Conservation (phyloP, 805 yeast species). For the Lachancea meyersii region DNA sequence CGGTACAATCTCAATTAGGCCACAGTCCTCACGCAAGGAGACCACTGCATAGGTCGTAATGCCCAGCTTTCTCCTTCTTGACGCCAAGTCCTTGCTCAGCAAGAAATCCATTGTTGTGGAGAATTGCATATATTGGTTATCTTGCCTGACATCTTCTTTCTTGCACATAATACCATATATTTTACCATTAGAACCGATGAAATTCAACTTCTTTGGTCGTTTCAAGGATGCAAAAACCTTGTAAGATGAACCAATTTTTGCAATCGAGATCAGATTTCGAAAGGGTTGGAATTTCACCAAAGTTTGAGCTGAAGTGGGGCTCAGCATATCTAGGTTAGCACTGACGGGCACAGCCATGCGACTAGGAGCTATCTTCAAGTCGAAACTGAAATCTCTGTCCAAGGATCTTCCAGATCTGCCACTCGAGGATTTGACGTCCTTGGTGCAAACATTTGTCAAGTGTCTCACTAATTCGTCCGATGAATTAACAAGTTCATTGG, state of each 20-base stretch:
- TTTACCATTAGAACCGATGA: slow-evolving; percentile 75
- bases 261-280: slow-evolving; percentile 47
- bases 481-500: slow-evolving; percentile 18
- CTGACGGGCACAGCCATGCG: slow-evolving; percentile 69
- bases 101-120: slow-evolving; percentile 80
- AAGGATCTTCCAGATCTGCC: slow-evolving; percentile 30
- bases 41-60: slow-evolving; percentile 83
- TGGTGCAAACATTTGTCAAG: slow-evolving; percentile 24
- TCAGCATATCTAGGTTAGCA: slow-evolving; percentile 58
- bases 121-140: slow-evolving; percentile 85
- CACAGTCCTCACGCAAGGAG: slow-evolving; percentile 79
- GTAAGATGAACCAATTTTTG: slow-evolving; percentile 59
- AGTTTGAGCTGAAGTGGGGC: slow-evolving; percentile 47
- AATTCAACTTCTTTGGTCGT: slow-evolving; percentile 70
- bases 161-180: slow-evolving; percentile 74
- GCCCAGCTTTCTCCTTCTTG: slow-evolving; percentile 62
- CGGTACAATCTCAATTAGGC: slow-evolving; percentile 86
- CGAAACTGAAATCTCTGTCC: slow-evolving; percentile 39
- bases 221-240: slow-evolving; percentile 76
- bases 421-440: slow-evolving; percentile 19
- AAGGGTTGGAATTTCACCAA: slow-evolving; percentile 42
- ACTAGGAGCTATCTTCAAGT: slow-evolving; percentile 38
- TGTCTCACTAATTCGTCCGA: slow-evolving; percentile 19
- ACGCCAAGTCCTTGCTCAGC: slow-evolving; percentile 57
- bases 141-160: slow-evolving; percentile 89